Percentiles rank a stretch among this genome's conserved stretches.
phyloP scores from a whole-genome alignment of 1,284 basidiomycete genomes.

The Ustilago xerochloae region DNA sequence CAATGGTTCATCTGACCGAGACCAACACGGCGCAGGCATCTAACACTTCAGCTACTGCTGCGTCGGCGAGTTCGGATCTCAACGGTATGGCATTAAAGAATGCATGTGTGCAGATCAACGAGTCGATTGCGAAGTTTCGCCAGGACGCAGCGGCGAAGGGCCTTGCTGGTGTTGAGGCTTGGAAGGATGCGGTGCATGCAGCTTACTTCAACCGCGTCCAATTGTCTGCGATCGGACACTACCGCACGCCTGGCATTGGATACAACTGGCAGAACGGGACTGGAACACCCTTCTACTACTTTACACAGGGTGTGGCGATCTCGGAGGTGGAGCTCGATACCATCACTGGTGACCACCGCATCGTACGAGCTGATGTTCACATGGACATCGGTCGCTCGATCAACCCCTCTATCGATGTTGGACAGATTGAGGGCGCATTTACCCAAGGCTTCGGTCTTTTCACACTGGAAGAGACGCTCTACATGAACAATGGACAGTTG shows the following conservation, averaged over 20 bases:
- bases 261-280: constrained; percentile 65
- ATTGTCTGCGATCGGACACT: constrained; percentile 67
- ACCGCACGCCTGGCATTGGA: constrained; percentile 67
- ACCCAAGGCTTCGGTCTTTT: constrained; percentile 62
- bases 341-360: constrained; percentile 66
- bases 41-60: constrained; percentile 67
- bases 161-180: constrained; percentile 41
- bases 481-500: constrained; percentile 65
- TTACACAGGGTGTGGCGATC: constrained; percentile 63
- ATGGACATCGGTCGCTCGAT: constrained; percentile 68
- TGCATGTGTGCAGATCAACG: constrained; percentile 68
- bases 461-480: constrained; percentile 68
- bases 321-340: constrained; percentile 68
- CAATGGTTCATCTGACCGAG: constrained; percentile 58
- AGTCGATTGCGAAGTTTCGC: constrained; percentile 55
- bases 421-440: constrained; percentile 68
- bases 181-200: constrained; percentile 60
- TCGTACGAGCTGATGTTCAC: constrained; percentile 60
- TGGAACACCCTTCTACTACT: constrained; percentile 65
- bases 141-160: constrained; percentile 32
- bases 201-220: constrained; percentile 68
- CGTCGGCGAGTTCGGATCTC: constrained; percentile 55
- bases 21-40: constrained; percentile 66
- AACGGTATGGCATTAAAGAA: constrained; percentile 65
- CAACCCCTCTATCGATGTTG: constrained; percentile 69